Base-by-base conservation (phyloP, 139 green algal genomes). In the Choricystis sp. region DNA sequence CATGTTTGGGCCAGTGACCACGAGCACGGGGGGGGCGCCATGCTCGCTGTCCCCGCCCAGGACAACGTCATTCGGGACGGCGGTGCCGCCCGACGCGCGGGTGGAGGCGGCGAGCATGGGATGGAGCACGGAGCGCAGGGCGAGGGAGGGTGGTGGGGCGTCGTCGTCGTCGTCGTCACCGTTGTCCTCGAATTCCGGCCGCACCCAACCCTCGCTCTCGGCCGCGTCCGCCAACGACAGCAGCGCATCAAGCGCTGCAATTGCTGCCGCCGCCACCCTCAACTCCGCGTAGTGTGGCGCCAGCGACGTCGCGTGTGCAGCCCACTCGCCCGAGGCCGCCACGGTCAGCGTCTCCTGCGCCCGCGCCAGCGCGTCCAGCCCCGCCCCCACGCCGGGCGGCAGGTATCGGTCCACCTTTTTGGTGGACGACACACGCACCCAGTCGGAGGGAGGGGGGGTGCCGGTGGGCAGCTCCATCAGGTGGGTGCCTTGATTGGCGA, bases 1-100 rank as follows among this genome's bases (percentile, higher is more conserved):
- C 89, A 96, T 96, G 81, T 96, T 96, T 24, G 89, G 89, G 0
- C 88, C 87, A 0, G 81, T 92, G 40, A 92, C 66, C 20, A 91
- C 55, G 56, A 68, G 29, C 56, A 61, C 67, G 29, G 60, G 49
- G 21, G 48, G 59, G 3, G 58, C 52, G 49, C 29, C 59, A n/a
- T n/a, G n/a, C 14, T 20, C 49, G 22, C 4, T 16, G 23, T 26
- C 61, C 23, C 23, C 22, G 31, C 23, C 48, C 23, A 66, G 31
- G 29, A 19, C 24, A 9, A 62, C 9, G 55, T 85, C 75, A 61
- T 94, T 94, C n/a, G 82, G 76, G 56, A 92, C 82, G 2, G 5
- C 28, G 22, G 66, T 2, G n/a, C n/a, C n/a, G n/a, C n/a, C n/a
- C 19, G 5, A 31, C 27, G n/a, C 28, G 27, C 59, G 59, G 20